Base-by-base conservation (phyloP, 78 protist species). In the Dictyostelium purpureum region DNA sequence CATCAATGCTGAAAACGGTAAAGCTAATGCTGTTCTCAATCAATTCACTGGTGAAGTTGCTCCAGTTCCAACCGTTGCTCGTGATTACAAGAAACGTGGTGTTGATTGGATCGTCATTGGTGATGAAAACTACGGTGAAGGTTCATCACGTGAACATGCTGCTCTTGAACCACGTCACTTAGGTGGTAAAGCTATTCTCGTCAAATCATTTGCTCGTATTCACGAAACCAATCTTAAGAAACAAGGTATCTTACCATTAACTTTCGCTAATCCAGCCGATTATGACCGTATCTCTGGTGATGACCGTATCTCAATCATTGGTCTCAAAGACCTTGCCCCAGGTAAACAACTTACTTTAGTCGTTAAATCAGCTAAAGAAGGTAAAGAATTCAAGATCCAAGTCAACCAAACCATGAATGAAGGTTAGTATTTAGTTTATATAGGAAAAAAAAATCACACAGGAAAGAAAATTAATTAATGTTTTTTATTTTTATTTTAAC, bases 141-240 rank as follows among this genome's bases (percentile, higher is more conserved):
- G 94, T 82, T 89, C 96, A 35, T 71, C 94, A 52, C 96, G 99
- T 79, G 99, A 98, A 96, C 99, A 98, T 90, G 99, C 99, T 37
- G 99, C 99, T 4, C 94, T 98, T 16, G 96, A 94, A 90, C 98
- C 98, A 74, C 95, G 99, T 66, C 95, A 94, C 71, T 93, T 98
- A 35, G 99, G 99, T 81, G 99, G 98, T 63, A 14, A 18, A 28
- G 99, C 99, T 71, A 87, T 97, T 70, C 94, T 98, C 74, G 98
- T 97, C 63, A 94, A 94, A 89, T 80, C 95, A 43, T 98, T 98
- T 56, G 99, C 99, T 9, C 98, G 99, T 75, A 98, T 98, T 74
- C 99, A 98, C 95, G 99, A 98, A 94, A 96, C 98, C 93, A 98
- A 98, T 96, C 93, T 98, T 45, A 98, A 98, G 96, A 98, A 98